phyloP scores from a whole-genome alignment of 139 green algal species.

The Chara braunii region DNA sequence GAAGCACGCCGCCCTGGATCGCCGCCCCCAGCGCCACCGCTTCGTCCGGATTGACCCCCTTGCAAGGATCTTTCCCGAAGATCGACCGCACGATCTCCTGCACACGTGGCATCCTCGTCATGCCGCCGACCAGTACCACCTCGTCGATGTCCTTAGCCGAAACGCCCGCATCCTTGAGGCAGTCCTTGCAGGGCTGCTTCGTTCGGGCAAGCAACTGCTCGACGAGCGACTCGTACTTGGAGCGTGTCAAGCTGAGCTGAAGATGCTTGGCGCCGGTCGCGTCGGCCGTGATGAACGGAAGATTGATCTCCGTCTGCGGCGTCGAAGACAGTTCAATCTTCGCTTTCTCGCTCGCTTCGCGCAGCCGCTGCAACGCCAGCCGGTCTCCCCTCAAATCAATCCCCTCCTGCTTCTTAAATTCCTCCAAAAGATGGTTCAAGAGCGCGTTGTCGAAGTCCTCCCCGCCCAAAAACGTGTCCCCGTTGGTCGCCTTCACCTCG shows the following conservation, averaged over 20 bases:
- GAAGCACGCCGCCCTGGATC: constrained; percentile 90
- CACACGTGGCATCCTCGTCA: constrained; percentile 93
- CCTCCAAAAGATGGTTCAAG: constrained; percentile 51
- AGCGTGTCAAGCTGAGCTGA: constrained; percentile 59
- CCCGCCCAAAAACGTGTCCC: constrained; percentile 95
- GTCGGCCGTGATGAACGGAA: constrained; percentile 98
- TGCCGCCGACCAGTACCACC: constrained; percentile 86
- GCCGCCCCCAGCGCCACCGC: constrained; percentile 91
- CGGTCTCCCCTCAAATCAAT: constrained; percentile 90
- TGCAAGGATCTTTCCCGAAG: constrained; percentile 73
- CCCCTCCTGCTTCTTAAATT: constrained; percentile 78
- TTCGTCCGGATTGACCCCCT: constrained; percentile 94
- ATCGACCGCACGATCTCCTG: constrained; percentile 82
- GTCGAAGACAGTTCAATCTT: constrained; percentile 92
- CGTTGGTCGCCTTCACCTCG: constrained; percentile 93
- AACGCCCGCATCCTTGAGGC: constrained; percentile 75
- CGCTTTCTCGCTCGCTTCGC: constrained; percentile 86
- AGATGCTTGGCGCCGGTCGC: constrained; percentile 69
- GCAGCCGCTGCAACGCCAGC: constrained; percentile 86
- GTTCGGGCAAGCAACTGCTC: constrained; percentile 70
- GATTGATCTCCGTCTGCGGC: constrained; percentile 84
- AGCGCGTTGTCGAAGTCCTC: constrained; percentile 96
- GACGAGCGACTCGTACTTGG: constrained; percentile 54
- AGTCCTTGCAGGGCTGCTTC: constrained; percentile 71
- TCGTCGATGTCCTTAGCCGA: constrained; percentile 75